Evolutionary conservation across 257 asterid species (phyloP).

Genomic region (Fraxinus cuspidata): DNA sequence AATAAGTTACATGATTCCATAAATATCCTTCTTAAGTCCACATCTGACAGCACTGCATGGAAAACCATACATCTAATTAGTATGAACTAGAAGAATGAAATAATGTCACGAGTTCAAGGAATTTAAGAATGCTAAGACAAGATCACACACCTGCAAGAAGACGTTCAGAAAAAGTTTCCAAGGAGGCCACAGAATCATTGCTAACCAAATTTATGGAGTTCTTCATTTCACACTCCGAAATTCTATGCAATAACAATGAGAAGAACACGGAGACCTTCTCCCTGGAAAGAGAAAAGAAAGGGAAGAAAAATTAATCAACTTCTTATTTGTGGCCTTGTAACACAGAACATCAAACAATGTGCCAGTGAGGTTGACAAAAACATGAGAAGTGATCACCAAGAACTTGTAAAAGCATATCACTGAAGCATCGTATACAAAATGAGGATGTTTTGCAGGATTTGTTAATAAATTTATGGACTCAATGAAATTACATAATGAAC

Average conservation of each 20-base stretch:
- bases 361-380: conserved; percentile 18
- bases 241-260: conserved; percentile 55
- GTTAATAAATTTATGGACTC: background rate
- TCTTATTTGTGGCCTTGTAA: conserved; percentile 6
- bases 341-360: background rate
- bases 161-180: conserved; percentile 43
- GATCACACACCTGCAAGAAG: conserved; percentile 53
- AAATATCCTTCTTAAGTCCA: conserved; percentile 45
- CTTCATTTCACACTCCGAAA: conserved; percentile 44
- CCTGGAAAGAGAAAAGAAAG: conserved; percentile 49
- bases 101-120: background rate
- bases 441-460: background rate
- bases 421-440: conserved; percentile 4
- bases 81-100: background rate
- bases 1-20: conserved; percentile 50
- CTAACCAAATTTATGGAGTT: conserved; percentile 32
- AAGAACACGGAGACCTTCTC: conserved; percentile 71
- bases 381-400: conserved; percentile 1
- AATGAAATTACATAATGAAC: background rate
- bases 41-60: conserved; percentile 64
- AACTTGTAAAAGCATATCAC: background rate
- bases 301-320: conserved; percentile 22
- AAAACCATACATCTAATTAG: conserved; percentile 19
- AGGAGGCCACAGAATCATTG: conserved; percentile 37
- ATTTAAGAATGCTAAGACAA: conserved; percentile 1